Conservation (phyloP, 2,329 filamentous ascomycete genomes). For the Trichoderma asperellum region DNA sequence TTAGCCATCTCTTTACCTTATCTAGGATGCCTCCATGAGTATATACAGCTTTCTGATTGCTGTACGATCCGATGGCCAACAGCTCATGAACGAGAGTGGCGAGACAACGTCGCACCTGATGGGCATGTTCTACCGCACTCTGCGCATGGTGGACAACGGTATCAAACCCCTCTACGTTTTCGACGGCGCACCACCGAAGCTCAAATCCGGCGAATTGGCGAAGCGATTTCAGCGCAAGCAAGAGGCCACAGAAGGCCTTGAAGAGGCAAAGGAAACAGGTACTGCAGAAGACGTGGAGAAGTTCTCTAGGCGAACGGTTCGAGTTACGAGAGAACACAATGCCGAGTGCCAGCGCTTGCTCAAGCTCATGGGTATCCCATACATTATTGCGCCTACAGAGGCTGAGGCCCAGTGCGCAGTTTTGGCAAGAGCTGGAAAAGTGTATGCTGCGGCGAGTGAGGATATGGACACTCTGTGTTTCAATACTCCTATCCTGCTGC, state of each 20-base stretch:
- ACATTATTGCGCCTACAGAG: constrained; percentile 92
- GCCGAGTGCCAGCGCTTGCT: constrained; percentile 88
- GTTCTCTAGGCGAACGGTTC: constrained; percentile 89
- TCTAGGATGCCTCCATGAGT: constrained; percentile 76
- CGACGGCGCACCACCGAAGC: constrained; percentile 92
- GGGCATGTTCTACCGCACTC: constrained; percentile 99
- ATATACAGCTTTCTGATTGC: constrained; percentile 99
- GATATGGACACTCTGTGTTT: constrained; percentile 99
- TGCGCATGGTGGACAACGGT: constrained; percentile 97
- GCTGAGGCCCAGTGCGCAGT: constrained; percentile 96
- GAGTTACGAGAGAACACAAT: constrained; percentile 96
- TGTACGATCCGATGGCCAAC: constrained; percentile 93
- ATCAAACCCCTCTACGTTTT: constrained; percentile 99
- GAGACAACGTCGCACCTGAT: constrained; percentile 98
- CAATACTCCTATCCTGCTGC: constrained; percentile 83
- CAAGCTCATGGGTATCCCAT: constrained; percentile 95
- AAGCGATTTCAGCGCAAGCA: constrained; percentile 95
- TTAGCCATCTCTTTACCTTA: not conserved
- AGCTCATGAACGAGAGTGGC: constrained; percentile 91
- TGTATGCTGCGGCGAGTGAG: constrained; percentile 94
- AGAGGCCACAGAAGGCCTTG: constrained; percentile 84
- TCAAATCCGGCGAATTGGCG: constrained; percentile 95
- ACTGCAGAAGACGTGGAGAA: constrained; percentile 98
- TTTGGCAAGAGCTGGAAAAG: constrained; percentile 86
- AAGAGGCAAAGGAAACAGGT: constrained; percentile 96